Conservation (phyloP, 2,329 filamentous ascomycete species). For the Calonectria hawksworthii region DNA sequence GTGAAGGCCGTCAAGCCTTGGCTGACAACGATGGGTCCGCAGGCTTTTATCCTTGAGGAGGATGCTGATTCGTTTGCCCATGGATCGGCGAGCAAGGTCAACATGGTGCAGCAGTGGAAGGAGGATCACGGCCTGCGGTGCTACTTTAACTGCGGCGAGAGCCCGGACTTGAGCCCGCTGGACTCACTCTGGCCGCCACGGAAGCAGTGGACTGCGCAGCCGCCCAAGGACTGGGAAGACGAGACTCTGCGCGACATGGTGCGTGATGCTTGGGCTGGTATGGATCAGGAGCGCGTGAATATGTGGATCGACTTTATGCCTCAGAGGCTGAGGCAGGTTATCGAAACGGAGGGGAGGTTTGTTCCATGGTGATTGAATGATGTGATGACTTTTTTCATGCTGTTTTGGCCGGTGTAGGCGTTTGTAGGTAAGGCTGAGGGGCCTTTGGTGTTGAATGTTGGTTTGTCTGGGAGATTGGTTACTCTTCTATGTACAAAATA, state of each 20-base stretch:
- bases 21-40: constrained; percentile 39
- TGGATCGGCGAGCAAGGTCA: constrained; percentile 53
- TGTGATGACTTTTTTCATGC: not conserved
- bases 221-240: constrained; percentile 51
- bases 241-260: constrained; percentile 50
- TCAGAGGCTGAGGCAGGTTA: constrained; percentile 49
- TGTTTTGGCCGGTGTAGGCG: not conserved
- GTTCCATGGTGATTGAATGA: constrained; percentile 49
- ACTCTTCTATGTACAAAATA: not conserved
- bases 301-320: constrained; percentile 56
- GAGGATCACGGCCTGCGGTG: constrained; percentile 48
- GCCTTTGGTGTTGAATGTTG: not conserved
- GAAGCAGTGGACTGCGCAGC: constrained; percentile 51
- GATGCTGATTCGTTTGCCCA: constrained; percentile 54
- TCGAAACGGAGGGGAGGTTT: constrained; percentile 50
- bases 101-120: constrained; percentile 54
- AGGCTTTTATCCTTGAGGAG: constrained; percentile 52
- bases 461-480: not conserved
- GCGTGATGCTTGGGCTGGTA: constrained; percentile 45
- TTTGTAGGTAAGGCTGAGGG: not conserved
- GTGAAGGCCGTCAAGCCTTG: constrained; percentile 52
- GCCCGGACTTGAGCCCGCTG: constrained; percentile 53
- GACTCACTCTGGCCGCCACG: constrained; percentile 52
- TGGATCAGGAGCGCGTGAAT: constrained; percentile 51
- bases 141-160: constrained; percentile 54